phyloP scores from a whole-genome alignment of 106 monocot species.

The Platanthera zijinensis region DNA sequence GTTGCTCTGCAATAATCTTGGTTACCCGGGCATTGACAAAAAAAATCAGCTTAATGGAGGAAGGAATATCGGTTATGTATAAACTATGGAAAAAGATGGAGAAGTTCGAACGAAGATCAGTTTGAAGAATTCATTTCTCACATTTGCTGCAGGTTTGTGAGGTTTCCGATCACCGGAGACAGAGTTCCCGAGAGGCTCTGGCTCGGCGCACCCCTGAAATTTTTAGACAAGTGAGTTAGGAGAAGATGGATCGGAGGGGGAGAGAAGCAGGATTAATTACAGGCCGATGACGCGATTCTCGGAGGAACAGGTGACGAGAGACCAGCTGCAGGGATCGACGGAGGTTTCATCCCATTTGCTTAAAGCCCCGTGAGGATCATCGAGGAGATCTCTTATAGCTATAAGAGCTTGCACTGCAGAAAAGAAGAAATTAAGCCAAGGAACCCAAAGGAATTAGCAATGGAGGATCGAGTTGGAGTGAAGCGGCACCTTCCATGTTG shows the following conservation, averaged over 20 bases:
- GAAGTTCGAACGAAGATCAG: not conserved
- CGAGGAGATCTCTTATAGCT: conserved; percentile 41
- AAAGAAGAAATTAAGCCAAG: not conserved
- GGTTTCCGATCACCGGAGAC: conserved; percentile 62
- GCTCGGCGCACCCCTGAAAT: conserved; percentile 73
- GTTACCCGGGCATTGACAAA: not conserved
- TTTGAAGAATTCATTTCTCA: conserved; percentile 10
- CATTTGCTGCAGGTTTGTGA: conserved; percentile 95
- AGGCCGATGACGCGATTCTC: conserved; percentile 75
- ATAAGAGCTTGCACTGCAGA: conserved; percentile 64
- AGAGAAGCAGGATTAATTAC: conserved; percentile 23
- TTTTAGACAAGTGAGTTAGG: not conserved
- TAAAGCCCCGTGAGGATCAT: conserved; percentile 74
- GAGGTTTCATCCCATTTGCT: conserved; percentile 94
- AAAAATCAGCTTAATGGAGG: not conserved
- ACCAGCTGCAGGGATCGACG: conserved; percentile 96
- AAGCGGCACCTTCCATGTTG: conserved; percentile 48
- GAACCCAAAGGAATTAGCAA: not conserved
- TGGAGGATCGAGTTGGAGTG: not conserved
- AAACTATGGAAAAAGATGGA: not conserved
- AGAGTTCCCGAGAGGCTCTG: conserved; percentile 75
- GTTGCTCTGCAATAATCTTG: conserved; percentile 84
- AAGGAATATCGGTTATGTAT: not conserved
- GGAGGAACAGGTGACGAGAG: conserved; percentile 92
- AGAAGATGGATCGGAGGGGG: not conserved